phyloP scores from a whole-genome alignment of 352 stramenopile genomes.

The Ophiocytium majus region DNA sequence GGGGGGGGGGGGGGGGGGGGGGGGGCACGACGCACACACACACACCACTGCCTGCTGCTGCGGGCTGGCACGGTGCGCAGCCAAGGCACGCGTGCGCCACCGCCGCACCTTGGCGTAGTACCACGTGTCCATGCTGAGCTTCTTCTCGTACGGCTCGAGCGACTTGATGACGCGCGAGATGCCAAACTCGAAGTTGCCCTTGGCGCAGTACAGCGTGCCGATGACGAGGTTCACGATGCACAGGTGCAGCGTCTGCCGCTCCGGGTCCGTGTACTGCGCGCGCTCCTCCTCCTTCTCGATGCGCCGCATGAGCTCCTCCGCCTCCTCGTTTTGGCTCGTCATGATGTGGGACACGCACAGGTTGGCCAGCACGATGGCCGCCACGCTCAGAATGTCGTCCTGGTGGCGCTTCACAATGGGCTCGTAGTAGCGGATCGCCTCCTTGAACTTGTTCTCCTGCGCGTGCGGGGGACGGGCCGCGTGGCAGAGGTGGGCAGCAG shows the following conservation, averaged over 20 bases:
- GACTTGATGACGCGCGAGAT: constrained; percentile 88
- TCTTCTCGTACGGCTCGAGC: constrained; percentile 91
- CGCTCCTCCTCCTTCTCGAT: constrained; percentile 90
- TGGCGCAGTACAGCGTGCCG: constrained; percentile 94
- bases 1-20: too few relatives aligned
- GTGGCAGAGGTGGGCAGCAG: too few relatives aligned
- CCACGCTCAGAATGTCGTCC: constrained; percentile 78
- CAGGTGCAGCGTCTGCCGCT: constrained; percentile 80
- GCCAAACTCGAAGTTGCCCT: constrained; percentile 93
- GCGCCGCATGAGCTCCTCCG: constrained; percentile 86
- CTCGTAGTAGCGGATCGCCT: constrained; percentile 86
- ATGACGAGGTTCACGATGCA: constrained; percentile 97
- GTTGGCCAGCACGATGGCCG: constrained; percentile 93
- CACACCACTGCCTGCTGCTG: too few relatives aligned
- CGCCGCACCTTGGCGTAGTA: constrained; percentile 48
- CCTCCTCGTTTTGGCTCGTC: constrained; percentile 91
- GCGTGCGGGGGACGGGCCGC: too few relatives aligned
- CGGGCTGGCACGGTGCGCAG: not conserved
- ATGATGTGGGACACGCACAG: constrained; percentile 95
- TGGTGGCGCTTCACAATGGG: constrained; percentile 82
- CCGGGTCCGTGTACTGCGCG: constrained; percentile 68
- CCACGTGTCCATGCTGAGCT: constrained; percentile 90
- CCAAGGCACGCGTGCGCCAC: not conserved
- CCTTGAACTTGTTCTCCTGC: constrained; percentile 55
- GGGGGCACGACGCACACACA: too few relatives aligned